phyloP scores from a whole-genome alignment of 129 eudicot genomes.

The Flaveria bidentis region DNA sequence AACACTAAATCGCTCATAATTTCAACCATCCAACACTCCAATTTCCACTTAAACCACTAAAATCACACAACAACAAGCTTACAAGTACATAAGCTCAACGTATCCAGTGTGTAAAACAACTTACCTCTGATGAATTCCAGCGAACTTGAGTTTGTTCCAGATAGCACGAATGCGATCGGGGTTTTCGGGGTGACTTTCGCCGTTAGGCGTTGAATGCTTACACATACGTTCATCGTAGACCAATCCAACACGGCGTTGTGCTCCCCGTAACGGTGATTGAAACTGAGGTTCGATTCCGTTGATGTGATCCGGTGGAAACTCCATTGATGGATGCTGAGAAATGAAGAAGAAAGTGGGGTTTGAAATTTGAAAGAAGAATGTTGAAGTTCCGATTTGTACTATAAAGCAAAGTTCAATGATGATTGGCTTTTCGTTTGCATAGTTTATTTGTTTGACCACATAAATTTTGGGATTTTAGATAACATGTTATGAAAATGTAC shows the following conservation, averaged over 20 bases:
- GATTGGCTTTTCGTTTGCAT: slow-evolving; percentile 11
- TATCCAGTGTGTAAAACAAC: slow-evolving; percentile 3
- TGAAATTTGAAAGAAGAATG: slow-evolving; percentile 31
- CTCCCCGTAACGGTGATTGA: slow-evolving; percentile 4
- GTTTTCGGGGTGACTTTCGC: slow-evolving; percentile 66
- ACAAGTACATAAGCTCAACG: neutral
- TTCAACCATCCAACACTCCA: slow-evolving; percentile 14
- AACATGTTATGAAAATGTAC: neutral
- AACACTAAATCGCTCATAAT: neutral
- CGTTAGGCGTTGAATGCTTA: slow-evolving; percentile 54
- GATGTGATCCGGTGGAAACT: slow-evolving; percentile 14
- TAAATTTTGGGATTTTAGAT: neutral
- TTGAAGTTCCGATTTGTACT: neutral
- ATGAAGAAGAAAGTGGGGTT: neutral
- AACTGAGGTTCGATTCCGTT: slow-evolving; percentile 18
- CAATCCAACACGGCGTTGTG: slow-evolving; percentile 70
- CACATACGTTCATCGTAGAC: slow-evolving; percentile 85
- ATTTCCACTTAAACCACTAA: slow-evolving; percentile 8
- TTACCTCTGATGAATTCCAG: slow-evolving; percentile 65
- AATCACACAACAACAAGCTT: slow-evolving; percentile 6
- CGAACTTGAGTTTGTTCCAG: slow-evolving; percentile 58
- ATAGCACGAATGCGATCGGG: slow-evolving; percentile 81
- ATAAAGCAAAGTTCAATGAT: slow-evolving; percentile 9
- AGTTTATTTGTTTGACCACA: neutral
- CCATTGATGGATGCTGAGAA: neutral